A percentile compares a stretch with the other conserved stretches of the same genome.
phyloP scores from a whole-genome alignment of 192 early-diverging fungal species.

The Chytriomyces sp. region DNA sequence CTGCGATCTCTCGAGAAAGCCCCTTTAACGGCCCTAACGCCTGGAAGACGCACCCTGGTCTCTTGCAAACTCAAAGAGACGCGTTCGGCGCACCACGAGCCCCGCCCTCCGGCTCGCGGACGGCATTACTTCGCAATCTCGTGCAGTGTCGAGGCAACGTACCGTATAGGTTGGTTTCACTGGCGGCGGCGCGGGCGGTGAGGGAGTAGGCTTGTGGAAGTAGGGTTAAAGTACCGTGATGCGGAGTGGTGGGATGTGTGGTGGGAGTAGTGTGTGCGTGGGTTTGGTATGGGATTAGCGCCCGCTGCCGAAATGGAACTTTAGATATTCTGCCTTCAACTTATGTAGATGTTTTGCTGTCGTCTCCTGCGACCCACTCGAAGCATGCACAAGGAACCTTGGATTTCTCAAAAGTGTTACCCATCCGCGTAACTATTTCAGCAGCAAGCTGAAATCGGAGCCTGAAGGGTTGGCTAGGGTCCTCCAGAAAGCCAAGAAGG shows the following conservation, averaged over 20 bases:
- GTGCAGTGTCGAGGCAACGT: conserved; percentile 58
- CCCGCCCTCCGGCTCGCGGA: conserved; percentile 32
- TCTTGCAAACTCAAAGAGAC: conserved; percentile 17
- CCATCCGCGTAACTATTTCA: conserved; percentile 32
- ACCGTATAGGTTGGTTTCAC: conserved; percentile 50
- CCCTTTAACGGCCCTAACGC: conserved; percentile 26
- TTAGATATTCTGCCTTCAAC: too few species aligned
- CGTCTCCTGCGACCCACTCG: too few species aligned
- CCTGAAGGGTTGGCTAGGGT: conserved; percentile 10
- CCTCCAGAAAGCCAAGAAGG: neutral
- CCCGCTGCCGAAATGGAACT: conserved; percentile 20
- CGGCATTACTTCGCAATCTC: conserved; percentile 52
- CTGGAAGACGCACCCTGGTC: conserved; percentile 33
- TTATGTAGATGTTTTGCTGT: too few species aligned
- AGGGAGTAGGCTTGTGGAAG: conserved; percentile 11
- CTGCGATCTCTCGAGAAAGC: conserved; percentile 1
- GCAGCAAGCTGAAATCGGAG: conserved; percentile 21
- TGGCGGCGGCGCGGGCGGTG: neutral
- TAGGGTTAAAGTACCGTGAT: conserved; percentile 34
- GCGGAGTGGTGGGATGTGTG: conserved; percentile 42
- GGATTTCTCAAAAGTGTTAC: too few species aligned
- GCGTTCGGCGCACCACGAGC: neutral
- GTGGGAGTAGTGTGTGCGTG: conserved; percentile 22
- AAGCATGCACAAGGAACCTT: too few species aligned
- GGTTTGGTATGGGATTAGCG: neutral